phyloP scores from a whole-genome alignment of 208 protist species.

The Entamoeba histolytica region DNA sequence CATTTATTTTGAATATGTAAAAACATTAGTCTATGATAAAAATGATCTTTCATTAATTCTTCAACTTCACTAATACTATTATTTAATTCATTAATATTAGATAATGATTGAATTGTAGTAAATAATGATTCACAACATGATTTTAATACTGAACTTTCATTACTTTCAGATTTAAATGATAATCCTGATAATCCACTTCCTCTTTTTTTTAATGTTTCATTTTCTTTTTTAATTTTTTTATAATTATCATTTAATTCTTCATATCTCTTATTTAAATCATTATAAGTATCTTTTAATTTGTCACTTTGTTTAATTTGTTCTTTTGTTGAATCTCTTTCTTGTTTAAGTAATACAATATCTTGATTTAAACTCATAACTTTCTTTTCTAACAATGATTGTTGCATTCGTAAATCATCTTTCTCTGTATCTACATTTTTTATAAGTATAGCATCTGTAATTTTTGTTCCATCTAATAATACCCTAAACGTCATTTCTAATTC shows the following conservation, averaged over 20 bases:
- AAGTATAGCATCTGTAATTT: neutral
- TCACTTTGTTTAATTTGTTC: neutral
- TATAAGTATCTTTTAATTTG: neutral
- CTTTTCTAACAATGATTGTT: neutral
- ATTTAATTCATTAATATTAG: neutral
- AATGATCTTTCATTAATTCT: neutral
- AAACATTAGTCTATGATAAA: neutral
- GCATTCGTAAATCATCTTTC: neutral
- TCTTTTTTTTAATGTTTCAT: neutral
- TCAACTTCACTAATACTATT: neutral
- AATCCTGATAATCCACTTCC: neutral
- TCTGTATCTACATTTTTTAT: neutral
- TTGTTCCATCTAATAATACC: neutral
- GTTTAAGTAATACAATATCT: neutral
- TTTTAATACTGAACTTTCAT: neutral
- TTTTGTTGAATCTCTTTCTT: neutral
- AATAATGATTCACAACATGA: neutral
- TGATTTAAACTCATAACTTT: neutral
- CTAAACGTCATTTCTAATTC: neutral
- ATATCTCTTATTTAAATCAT: neutral
- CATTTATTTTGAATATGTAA: neutral
- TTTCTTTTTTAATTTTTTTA: neutral
- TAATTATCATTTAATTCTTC: neutral
- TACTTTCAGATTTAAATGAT: neutral
- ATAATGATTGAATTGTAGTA: neutral